Evolutionary conservation across 2,329 filamentous ascomycete species (phyloP).

Genomic region (Graphium sp.): DNA sequence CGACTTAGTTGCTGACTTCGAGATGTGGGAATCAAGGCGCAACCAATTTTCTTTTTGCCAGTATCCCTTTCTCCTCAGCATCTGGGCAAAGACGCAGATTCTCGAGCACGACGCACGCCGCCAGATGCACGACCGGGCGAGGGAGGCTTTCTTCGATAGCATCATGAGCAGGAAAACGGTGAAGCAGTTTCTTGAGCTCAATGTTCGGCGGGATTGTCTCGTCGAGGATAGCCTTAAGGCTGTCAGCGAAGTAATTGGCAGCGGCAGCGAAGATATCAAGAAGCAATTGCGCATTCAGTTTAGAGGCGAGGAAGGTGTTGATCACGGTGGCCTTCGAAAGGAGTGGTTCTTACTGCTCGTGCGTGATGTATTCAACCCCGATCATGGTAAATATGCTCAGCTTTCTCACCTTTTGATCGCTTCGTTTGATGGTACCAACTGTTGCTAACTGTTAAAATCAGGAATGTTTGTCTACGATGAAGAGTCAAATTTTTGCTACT

Average conservation of each 20-base stretch:
- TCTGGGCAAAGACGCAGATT: conserved; percentile 84
- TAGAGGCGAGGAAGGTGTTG: conserved; percentile 75
- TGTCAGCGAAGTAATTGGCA: conserved; percentile 72
- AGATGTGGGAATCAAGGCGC: conserved; percentile 64
- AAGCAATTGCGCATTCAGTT: conserved; percentile 80
- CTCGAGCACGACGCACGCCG: conserved; percentile 74
- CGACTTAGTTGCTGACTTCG: conserved; percentile 75
- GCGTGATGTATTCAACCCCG: conserved; percentile 78
- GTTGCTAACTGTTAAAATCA: conserved; percentile 16
- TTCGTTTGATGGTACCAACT: neutral
- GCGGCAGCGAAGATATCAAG: conserved; percentile 71
- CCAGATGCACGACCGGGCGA: conserved; percentile 77
- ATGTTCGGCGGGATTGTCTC: conserved; percentile 67
- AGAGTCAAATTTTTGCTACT: conserved; percentile 81
- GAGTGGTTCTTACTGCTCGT: conserved; percentile 89
- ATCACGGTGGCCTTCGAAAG: conserved; percentile 77
- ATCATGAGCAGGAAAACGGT: conserved; percentile 60
- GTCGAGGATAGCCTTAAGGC: conserved; percentile 76
- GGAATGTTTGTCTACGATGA: conserved; percentile 90
- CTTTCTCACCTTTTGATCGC: neutral
- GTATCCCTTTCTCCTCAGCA: conserved; percentile 80
- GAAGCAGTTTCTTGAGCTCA: conserved; percentile 62
- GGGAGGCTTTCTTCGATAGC: conserved; percentile 82
- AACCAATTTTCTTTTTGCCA: conserved; percentile 78
- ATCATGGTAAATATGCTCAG: conserved; percentile 64